Percentiles rank a stretch among this genome's conserved stretches.
phyloP scores from a whole-genome alignment of 345 rosid genomes.

The Sapria himalayana region DNA sequence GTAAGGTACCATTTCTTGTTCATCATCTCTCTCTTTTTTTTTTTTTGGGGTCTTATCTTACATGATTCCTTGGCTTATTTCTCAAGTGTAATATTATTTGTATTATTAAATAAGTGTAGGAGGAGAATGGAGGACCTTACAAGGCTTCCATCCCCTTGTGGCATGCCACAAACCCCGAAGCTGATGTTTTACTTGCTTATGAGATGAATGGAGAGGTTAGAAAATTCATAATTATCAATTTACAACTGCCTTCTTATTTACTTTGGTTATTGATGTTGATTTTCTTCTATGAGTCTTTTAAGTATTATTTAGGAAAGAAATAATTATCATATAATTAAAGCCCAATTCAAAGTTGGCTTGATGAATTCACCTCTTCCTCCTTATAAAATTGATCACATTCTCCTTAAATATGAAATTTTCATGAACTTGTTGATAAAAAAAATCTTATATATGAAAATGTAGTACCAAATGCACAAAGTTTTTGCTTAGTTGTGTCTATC shows the following conservation, averaged over 20 bases:
- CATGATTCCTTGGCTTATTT: neutral
- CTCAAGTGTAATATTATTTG: constrained; percentile 1
- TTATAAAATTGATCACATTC: too few species aligned
- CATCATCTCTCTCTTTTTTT: neutral
- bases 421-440: too few species aligned
- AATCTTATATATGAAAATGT: too few species aligned
- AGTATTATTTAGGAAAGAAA: too few species aligned
- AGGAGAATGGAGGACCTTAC: constrained; percentile 98
- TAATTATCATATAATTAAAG: too few species aligned
- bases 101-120: constrained; percentile 21
- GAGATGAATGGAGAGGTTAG: constrained; percentile 97
- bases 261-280: constrained; percentile 3
- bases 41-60: too few species aligned
- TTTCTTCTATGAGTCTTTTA: too few species aligned
- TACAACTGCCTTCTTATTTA: neutral
- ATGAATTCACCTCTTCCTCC: too few species aligned
- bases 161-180: constrained; percentile 74
- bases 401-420: too few species aligned
- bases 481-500: too few species aligned
- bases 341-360: too few species aligned
- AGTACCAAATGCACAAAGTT: too few species aligned
- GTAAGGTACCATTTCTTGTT: constrained; percentile 35
- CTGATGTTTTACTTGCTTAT: constrained; percentile 89
- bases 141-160: constrained; percentile 81
- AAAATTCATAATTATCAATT: neutral